phyloP scores from a whole-genome alignment of 2,329 filamentous ascomycete genomes.

The Aspergillus novofumigatus region DNA sequence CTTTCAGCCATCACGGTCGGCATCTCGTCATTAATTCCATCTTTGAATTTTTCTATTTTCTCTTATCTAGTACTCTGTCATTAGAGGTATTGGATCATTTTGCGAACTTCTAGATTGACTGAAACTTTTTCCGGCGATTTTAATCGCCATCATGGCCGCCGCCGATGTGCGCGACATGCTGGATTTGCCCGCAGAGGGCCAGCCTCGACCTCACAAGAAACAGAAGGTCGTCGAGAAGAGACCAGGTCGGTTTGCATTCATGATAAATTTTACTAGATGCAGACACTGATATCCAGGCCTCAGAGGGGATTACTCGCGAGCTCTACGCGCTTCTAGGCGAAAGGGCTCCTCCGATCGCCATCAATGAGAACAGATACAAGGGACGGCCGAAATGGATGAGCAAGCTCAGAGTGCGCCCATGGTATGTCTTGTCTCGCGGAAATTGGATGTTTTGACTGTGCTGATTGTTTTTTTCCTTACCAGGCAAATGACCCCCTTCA shows the following conservation, averaged over 20 bases:
- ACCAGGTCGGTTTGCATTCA: constrained; percentile 42
- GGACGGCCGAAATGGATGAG: constrained; percentile 45
- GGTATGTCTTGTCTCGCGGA: constrained; percentile 31
- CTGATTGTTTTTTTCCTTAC: constrained; percentile 23
- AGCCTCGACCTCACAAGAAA: constrained; percentile 65
- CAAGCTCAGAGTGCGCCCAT: constrained; percentile 41
- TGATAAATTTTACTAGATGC: too few relatives aligned
- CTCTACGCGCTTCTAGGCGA: constrained; percentile 50
- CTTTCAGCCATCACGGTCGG: background rate
- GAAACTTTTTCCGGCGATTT: background rate
- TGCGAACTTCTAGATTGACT: background rate
- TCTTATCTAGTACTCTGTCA: background rate
- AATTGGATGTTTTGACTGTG: constrained; percentile 49
- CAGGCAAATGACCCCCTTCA: constrained; percentile 69
- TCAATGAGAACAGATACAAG: constrained; percentile 52
- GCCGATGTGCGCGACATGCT: constrained; percentile 85
- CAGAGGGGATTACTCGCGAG: constrained; percentile 49
- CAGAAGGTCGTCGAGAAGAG: constrained; percentile 61
- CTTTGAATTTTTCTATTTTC: background rate
- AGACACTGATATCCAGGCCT: constrained; percentile 2
- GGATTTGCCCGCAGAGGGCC: constrained; percentile 65
- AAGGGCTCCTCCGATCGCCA: constrained; percentile 49
- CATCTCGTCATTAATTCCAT: background rate
- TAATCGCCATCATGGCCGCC: constrained; percentile 57
- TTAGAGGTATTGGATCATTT: background rate